Base-by-base conservation (phyloP, 768 basidiomycete species). In the Podaxis mareebaensis region DNA sequence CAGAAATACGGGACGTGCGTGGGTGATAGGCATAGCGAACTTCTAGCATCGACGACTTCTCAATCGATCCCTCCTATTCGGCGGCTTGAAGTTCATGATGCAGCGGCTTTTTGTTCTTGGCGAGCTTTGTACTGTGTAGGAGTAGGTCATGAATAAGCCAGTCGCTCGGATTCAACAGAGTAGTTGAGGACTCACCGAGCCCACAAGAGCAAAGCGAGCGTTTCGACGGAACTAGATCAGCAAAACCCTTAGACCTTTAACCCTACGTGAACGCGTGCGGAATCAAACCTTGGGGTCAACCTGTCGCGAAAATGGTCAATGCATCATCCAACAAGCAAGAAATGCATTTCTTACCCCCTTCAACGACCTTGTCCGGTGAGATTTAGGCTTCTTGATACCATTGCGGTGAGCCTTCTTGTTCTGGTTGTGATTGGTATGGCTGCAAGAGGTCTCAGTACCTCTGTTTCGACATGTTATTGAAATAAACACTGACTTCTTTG, bases 351-450 rank as follows among this genome's bases (percentile, higher is more conserved):
- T 66, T 85, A 98, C 96, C 85, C 95, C 96, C 81, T 87, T 94
- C 83, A 92, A 71, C 40, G 92, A 95, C 68, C 89, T 85, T 69
- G 91, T 85, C 71, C 88, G 85, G 74, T 85, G 81, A 63, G 85
- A 82, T 76, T 82, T 79, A 58, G 93, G 90, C 76, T 83, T 86
- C 82, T 91, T 94, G 83, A 98, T 96, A 73, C 96, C 96, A 83
- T 99, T 99, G 68, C 92, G 87, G 84, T 99, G 96, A 68, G 96
- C 95, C 87, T 97, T 98, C 79, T 87, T 88, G 84, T 71, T 93
- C 82, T 97, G 95, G 84, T 96, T 97, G 85, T 96, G 95, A 78
- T 93, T 93, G 72, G 91, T 93, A 76, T 94, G 90, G 72, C 91
- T 95, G 33, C 61, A 59, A 17, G 44, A 59, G 59, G 8, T 10